Conservation (phyloP, 306 rosid genomes). For the Vicia faba region DNA sequence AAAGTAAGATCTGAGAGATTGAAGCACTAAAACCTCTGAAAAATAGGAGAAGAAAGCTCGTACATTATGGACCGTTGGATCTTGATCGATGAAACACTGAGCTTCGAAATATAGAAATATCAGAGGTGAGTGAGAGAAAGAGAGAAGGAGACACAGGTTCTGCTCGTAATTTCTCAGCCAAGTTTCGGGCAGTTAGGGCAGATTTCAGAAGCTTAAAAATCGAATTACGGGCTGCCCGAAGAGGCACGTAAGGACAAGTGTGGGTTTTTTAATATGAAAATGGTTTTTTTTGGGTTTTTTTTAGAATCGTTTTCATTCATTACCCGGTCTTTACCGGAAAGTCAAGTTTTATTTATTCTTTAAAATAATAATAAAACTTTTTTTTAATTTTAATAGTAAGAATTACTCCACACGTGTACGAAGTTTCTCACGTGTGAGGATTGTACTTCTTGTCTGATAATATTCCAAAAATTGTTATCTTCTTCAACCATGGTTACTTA, state of each 20-base stretch:
- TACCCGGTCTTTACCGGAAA: slow-evolving; percentile 41
- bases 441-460: slow-evolving; percentile 2
- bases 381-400: not conserved
- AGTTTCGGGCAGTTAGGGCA: slow-evolving; percentile 70
- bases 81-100: slow-evolving; percentile 57
- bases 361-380: not conserved
- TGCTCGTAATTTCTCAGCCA: slow-evolving; percentile 70
- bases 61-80: slow-evolving; percentile 72
- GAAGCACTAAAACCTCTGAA: slow-evolving; percentile 50
- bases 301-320: slow-evolving; percentile 34
- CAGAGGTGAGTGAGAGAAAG: slow-evolving; percentile 42
- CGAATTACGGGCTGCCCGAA: slow-evolving; percentile 56
- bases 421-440: slow-evolving; percentile 36
- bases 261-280: slow-evolving; percentile 44
- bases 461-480: not conserved
- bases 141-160: slow-evolving; percentile 46
- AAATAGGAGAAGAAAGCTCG: slow-evolving; percentile 46
- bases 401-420: slow-evolving; percentile 22
- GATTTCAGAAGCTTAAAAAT: not conserved
- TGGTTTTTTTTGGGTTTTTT: slow-evolving; percentile 8
- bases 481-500: slow-evolving; percentile 43
- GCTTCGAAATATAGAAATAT: slow-evolving; percentile 61
- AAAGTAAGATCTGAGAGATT: slow-evolving; percentile 54
- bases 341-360: slow-evolving; percentile 29
- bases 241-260: slow-evolving; percentile 55